Base-by-base conservation (phyloP, 2,329 filamentous ascomycete species). In the Onygenales sp. region DNA sequence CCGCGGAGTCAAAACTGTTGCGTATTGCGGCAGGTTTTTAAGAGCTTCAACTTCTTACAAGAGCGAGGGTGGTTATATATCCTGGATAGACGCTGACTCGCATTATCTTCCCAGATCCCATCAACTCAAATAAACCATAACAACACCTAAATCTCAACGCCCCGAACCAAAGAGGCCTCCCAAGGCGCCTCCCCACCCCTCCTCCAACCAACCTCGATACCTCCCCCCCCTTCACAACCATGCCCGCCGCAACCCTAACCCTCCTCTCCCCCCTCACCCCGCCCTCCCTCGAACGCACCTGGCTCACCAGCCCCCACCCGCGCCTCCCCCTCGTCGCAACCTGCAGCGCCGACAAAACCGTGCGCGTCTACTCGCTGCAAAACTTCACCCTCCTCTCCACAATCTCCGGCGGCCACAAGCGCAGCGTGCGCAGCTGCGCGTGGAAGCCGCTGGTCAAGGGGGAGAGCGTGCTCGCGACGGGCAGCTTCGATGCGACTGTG, bases 401-500 rank as follows among this genome's bases (percentile, higher is more conserved):
- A 17, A 84, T 97, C 52, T 84, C 85, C 7, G 91, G 90, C 56
- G 93, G 92, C 7, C 93, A 98, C 73, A 88, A 89, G 61, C 87
- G 93, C 54, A 93, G 87, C 62, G 84, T 98, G n/a, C 83, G 93
- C 53, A 83, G 83, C 49, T 83, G 85, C 17, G 85, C 89, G 39
- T 98, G 93, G 93, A 95, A 95, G 71, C 90, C 91, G 0, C 78
- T 79, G 56, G 72, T 81, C 43, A 73, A 78, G 11, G 78, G 76
- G 17, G 82, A 84, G 66, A 84, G 87, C 53, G 89, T 92, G 44
- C 80, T 97, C 13, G 91, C 92, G 5, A 95, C 91, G 0, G 93
- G 89, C 3, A 93, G 87, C 67, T 98, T 98, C 67, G 93, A 98
- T 69, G 86, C 89, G 13, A 94, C 88, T 1, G 91, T 92, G 2